Base-by-base conservation (phyloP, 176 grass and related monocot genomes). In the Bothriochloa decipiens region DNA sequence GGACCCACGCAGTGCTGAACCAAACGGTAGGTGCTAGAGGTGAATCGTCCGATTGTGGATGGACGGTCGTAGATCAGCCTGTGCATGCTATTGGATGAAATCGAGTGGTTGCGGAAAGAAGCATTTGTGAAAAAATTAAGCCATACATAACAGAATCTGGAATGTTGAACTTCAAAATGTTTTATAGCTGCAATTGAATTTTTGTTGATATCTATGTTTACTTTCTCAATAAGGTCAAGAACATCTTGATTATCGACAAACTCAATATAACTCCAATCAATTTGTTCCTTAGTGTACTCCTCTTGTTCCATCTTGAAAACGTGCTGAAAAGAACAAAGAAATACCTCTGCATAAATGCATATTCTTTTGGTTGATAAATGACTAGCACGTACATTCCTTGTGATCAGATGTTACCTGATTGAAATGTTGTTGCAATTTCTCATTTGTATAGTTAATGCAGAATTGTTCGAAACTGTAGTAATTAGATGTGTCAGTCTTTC, bases 221-320 rank as follows among this genome's bases (percentile, higher is more conserved):
- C 96, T 88, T 99, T 99, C 86, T 99, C 96, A 80, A 99, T 94
- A 86, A 99, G 96, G 79, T 99, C 96, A 41, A 99, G 90, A 83
- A 99, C 96, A 96, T 99, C 96, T 86, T 99, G 96, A 87, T 99
- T 99, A 84, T 99, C 96, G 14, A 99, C 93, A 62, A 99, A 99
- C 68, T 96, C 96, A 50, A 99, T 99, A 78, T 99, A 99, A 79
- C 96, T 99, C 96, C 96, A 99, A 88, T 99, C 90, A 78, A 99
- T 99, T 90, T 92, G 86, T 90, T 99, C 96, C 89, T 96, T 99
- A 33, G 96, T 99, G 73, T 99, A 99, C 81, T 99, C 96, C 88
- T 99, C 96, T 83, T 99, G 96, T 82, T 99, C 96, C 96, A 99
- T 99, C 88, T 99, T 99, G 70, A 99, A 99, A 86, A 99, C 96